Conservation (phyloP, 306 rosid species). For the Alnus glutinosa region DNA sequence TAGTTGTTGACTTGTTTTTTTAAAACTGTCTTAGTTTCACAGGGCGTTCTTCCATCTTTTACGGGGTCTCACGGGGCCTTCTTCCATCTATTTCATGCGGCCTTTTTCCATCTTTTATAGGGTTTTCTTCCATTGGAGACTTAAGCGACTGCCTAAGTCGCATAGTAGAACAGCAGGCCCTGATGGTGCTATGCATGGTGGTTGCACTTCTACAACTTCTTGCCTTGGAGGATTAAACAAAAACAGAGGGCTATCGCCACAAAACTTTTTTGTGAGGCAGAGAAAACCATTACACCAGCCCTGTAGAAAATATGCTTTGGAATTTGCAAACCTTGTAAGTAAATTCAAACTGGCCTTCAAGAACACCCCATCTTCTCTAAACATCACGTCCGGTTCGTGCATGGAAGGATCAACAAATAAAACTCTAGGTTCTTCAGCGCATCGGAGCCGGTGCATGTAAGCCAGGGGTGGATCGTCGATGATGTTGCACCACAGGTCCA, state of each 20-base stretch:
- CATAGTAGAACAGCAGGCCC: no score
- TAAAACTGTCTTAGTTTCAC: no score
- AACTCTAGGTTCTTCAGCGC: not conserved
- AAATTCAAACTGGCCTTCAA: not conserved
- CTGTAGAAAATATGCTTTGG: not conserved
- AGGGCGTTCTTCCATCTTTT: no score
- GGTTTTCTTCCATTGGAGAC: no score
- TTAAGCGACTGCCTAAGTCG: no score
- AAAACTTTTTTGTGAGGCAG: not conserved
- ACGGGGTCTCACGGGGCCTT: no score
- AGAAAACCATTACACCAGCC: not conserved
- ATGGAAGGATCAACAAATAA: not conserved
- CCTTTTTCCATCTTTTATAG: no score
- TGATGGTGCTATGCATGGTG: not conserved
- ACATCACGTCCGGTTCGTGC: not conserved
- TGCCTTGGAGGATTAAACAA: slow-evolving; percentile 5
- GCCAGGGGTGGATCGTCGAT: slow-evolving; percentile 2
- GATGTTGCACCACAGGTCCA: not conserved
- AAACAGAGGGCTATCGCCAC: not conserved
- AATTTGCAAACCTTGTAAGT: not conserved
- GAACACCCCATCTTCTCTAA: not conserved
- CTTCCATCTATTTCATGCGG: no score
- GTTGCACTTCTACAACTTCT: not conserved
- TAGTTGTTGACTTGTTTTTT: no score
- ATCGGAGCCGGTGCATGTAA: not conserved